A percentile compares a stretch with the other conserved stretches of the same genome.
phyloP scores from a whole-genome alignment of 352 stramenopile genomes.

The Phytopythium chamaehyphon region DNA sequence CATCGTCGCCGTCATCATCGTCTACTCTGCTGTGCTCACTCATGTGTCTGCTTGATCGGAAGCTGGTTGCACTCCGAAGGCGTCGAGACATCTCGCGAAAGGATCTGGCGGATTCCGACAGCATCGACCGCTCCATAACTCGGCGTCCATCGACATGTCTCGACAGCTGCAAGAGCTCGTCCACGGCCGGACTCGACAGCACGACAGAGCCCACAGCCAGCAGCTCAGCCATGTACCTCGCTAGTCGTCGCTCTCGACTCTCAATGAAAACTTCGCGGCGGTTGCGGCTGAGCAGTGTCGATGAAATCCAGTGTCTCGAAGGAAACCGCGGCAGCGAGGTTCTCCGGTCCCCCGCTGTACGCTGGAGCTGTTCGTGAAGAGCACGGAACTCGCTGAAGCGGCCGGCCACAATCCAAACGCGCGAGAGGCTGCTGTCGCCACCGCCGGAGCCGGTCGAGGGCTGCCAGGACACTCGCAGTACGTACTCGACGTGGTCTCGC shows the following conservation, averaged over 20 bases:
- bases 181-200: background rate
- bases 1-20: background rate
- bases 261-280: constrained; percentile 3
- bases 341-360: no score
- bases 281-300: constrained; percentile 1
- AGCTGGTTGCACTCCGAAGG: no score
- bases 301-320: background rate
- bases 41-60: no score
- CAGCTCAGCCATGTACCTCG: background rate
- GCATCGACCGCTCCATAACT: background rate
- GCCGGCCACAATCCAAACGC: constrained; percentile 1
- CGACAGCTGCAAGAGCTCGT: constrained; percentile 1
- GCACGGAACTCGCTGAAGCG: constrained; percentile 7
- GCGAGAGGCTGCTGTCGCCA: background rate
- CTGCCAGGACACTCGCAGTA: constrained; percentile 5
- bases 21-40: background rate
- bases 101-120: no score
- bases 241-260: constrained; percentile 2
- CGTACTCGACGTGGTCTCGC: constrained; percentile 6
- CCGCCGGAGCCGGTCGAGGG: background rate
- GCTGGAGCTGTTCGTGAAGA: background rate
- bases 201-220: background rate
- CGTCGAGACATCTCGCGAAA: background rate
- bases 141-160: background rate
- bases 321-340: constrained; percentile 1